Conservation (phyloP, 1,284 basidiomycete species). For the Xanthoconium separans region DNA sequence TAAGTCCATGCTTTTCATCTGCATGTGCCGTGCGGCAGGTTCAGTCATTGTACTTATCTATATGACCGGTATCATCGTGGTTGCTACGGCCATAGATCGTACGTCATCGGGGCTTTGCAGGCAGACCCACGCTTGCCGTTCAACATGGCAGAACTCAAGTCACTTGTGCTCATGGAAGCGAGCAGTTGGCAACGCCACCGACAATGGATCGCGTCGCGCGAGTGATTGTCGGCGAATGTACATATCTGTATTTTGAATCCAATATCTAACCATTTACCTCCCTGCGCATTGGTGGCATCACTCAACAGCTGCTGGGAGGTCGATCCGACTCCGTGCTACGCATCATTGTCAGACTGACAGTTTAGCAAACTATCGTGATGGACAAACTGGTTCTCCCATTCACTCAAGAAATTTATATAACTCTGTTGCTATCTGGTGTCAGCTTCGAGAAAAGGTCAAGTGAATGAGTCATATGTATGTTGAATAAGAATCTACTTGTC, state of each 20-base stretch:
- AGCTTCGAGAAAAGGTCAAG: too few relatives aligned
- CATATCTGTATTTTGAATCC: too few relatives aligned
- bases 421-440: too few relatives aligned
- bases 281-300: too few relatives aligned
- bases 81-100: slow-evolving; percentile 35
- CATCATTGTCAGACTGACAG: too few relatives aligned
- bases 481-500: not conserved
- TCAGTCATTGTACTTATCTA: not conserved
- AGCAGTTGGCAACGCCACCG: slow-evolving; percentile 42
- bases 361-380: too few relatives aligned
- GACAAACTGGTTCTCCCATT: too few relatives aligned
- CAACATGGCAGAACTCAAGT: slow-evolving; percentile 35
- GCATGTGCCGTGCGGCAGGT: not conserved
- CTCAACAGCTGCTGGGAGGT: too few relatives aligned
- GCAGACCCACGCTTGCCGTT: slow-evolving; percentile 42
- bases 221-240: not conserved
- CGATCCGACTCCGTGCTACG: too few relatives aligned
- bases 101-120: slow-evolving; percentile 45
- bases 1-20: slow-evolving; percentile 31
- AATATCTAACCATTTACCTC: too few relatives aligned
- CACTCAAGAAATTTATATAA: too few relatives aligned
- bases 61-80: not conserved
- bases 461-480: too few relatives aligned
- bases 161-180: slow-evolving; percentile 40
- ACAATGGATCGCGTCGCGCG: slow-evolving; percentile 35